These are phyloP conservation scores for Purpureocillium takamizusanense DNA, from an alignment of 2,329 filamentous ascomycete species.

Conservation along the genomic window DNA sequence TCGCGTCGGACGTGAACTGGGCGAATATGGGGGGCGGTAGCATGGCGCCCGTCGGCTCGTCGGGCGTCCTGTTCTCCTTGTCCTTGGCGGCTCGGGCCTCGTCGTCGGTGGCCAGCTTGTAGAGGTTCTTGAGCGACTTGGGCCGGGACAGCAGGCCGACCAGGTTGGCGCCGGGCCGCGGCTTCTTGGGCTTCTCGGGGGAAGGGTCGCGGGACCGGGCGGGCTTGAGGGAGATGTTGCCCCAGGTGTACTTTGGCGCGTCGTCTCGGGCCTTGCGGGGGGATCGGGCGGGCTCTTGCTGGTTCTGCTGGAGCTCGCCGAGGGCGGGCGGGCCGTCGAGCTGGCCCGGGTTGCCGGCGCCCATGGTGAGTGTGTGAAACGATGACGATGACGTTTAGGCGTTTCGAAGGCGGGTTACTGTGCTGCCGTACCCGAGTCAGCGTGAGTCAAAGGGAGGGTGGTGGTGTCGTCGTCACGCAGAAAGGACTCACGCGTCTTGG, in stretches of 20 bases:
- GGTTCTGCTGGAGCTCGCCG: slow-evolving; percentile 49
- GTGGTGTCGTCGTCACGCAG: too few species aligned
- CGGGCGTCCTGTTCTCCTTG: slow-evolving; percentile 73
- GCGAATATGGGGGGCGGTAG: slow-evolving; percentile 68
- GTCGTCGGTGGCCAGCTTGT: slow-evolving; percentile 43
- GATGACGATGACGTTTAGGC: too few species aligned
- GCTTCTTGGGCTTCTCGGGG: slow-evolving; percentile 61
- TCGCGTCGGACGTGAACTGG: slow-evolving; percentile 46
- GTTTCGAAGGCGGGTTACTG: too few species aligned
- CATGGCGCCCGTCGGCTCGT: slow-evolving; percentile 10
- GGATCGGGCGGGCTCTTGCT: slow-evolving; percentile 31
- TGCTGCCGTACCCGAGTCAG: too few species aligned
- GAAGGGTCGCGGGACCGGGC: slow-evolving; percentile 37
- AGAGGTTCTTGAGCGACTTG: slow-evolving; percentile 62
- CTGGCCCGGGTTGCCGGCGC: slow-evolving; percentile 24
- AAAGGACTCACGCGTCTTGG: too few species aligned
- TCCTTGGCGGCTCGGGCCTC: slow-evolving; percentile 47
- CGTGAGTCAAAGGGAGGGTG: too few species aligned
- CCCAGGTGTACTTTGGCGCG: slow-evolving; percentile 20
- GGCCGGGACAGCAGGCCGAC: slow-evolving; percentile 64
- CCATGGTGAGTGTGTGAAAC: too few species aligned
- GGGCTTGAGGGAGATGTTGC: slow-evolving; percentile 34
- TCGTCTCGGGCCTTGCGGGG: slow-evolving; percentile 28
- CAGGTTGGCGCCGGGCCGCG: slow-evolving; percentile 78
- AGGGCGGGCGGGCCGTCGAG: slow-evolving; percentile 38